Percentiles rank a stretch among this genome's conserved stretches.
Evolutionary conservation across 306 rosid genomes (phyloP).

Genomic region (Vicia villosa): DNA sequence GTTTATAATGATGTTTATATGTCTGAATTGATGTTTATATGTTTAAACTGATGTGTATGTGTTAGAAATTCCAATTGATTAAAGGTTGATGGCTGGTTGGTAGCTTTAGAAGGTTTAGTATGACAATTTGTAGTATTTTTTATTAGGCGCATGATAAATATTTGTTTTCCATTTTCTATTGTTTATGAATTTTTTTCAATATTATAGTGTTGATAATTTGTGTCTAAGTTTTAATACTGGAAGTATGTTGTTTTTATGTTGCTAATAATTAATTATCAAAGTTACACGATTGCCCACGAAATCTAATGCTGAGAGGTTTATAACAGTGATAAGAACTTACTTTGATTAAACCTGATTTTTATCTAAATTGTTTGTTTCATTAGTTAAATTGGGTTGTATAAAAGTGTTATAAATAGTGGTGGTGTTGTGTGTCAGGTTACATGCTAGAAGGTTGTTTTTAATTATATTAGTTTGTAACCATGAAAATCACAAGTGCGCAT

Average conservation of each 20-base stretch:
- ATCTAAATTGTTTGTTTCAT: neutral
- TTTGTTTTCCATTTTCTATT: neutral
- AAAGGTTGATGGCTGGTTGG: no score
- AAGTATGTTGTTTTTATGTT: neutral
- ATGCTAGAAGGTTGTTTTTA: no score
- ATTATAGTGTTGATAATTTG: no score
- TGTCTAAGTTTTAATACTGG: neutral
- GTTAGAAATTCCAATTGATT: no score
- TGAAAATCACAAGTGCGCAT: no score
- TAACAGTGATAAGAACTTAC: neutral
- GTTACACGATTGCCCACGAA: neutral
- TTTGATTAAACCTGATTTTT: neutral
- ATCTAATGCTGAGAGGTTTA: neutral
- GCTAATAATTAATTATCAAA: neutral
- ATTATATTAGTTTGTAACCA: no score
- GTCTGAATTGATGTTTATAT: no score
- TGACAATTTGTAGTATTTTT: no score
- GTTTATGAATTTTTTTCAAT: neutral
- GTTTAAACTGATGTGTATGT: no score
- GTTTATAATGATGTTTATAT: no score
- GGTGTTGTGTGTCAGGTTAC: no score
- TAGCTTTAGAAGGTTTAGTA: no score
- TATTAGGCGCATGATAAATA: conserved; percentile 76
- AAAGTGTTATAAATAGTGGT: neutral
- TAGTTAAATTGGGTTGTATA: neutral